Evolutionary conservation across 768 basidiomycete species (phyloP).

Genomic region (Polyporus arcularius): DNA sequence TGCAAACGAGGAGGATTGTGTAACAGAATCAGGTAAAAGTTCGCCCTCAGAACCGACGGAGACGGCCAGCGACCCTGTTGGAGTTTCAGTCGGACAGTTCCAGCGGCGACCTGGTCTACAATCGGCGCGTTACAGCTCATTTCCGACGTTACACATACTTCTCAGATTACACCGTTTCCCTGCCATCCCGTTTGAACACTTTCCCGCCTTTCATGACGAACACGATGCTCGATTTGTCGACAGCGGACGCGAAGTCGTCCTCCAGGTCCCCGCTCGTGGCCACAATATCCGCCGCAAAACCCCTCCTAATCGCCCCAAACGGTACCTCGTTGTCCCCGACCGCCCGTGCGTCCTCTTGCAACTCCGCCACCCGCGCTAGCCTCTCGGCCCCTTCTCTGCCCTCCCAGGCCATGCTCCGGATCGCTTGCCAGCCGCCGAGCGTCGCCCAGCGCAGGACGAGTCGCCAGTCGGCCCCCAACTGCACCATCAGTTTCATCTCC

Average conservation of each 20-base stretch:
- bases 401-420: slow-evolving; percentile 52
- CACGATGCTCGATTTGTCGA: slow-evolving; percentile 45
- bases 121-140: neutral
- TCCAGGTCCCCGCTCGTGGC: slow-evolving; percentile 39
- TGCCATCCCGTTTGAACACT: slow-evolving; percentile 44
- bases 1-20: too few species aligned
- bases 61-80: too few species aligned
- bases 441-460: slow-evolving; percentile 61
- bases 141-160: neutral
- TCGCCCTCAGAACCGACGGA: too few species aligned
- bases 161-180: slow-evolving; percentile 16
- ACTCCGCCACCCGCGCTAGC: slow-evolving; percentile 28
- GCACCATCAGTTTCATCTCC: slow-evolving; percentile 63
- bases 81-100: too few species aligned
- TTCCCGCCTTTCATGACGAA: slow-evolving; percentile 64
- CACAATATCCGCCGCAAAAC: slow-evolving; percentile 57
- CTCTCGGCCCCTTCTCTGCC: slow-evolving; percentile 29
- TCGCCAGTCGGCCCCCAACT: slow-evolving; percentile 52
- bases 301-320: slow-evolving; percentile 53
- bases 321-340: slow-evolving; percentile 52
- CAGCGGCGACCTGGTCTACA: too few species aligned
- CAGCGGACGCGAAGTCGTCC: slow-evolving; percentile 44
- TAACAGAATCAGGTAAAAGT: too few species aligned
- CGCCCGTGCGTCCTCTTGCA: slow-evolving; percentile 28
- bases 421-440: slow-evolving; percentile 57